Evolutionary conservation across 1,139 yeast species (phyloP).

Genomic region (Entelexis sorbosivorans): DNA sequence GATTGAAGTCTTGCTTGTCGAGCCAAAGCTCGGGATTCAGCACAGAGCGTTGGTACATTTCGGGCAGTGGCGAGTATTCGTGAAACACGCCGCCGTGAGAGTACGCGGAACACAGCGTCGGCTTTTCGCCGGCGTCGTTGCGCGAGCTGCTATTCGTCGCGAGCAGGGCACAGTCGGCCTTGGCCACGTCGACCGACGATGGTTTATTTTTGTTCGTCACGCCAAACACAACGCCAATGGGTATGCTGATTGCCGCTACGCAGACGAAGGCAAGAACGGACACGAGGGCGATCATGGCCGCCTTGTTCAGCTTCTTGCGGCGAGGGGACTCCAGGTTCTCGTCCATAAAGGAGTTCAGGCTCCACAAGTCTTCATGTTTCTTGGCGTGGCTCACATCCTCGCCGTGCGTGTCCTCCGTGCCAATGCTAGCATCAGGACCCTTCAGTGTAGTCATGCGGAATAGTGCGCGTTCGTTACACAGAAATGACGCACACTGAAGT

Average conservation of each 20-base stretch:
- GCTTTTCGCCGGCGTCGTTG: neutral
- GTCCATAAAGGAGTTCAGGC: neutral
- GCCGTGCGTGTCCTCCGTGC: neutral
- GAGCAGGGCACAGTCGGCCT: neutral
- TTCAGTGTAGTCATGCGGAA: too few relatives aligned
- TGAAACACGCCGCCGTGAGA: slow-evolving; percentile 1
- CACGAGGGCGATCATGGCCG: neutral
- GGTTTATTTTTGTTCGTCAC: neutral
- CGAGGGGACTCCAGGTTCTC: neutral
- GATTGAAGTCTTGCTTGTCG: slow-evolving; percentile 30
- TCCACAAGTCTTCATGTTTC: neutral
- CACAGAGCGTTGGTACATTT: slow-evolving; percentile 19
- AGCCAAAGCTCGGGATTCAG: slow-evolving; percentile 31
- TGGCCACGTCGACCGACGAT: neutral
- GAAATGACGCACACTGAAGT: too few relatives aligned
- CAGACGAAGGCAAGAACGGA: neutral
- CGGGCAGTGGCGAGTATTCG: neutral
- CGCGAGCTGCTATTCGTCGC: neutral
- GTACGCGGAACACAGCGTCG: neutral
- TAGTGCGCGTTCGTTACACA: too few relatives aligned
- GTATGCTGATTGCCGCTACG: neutral
- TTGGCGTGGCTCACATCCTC: neutral
- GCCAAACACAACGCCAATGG: neutral
- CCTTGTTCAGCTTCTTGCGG: neutral
- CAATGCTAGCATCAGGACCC: neutral